These are phyloP conservation scores for Fallopia convolvulus DNA, from an alignment of 148 eudicot genomes.

Conservation along the genomic window DNA sequence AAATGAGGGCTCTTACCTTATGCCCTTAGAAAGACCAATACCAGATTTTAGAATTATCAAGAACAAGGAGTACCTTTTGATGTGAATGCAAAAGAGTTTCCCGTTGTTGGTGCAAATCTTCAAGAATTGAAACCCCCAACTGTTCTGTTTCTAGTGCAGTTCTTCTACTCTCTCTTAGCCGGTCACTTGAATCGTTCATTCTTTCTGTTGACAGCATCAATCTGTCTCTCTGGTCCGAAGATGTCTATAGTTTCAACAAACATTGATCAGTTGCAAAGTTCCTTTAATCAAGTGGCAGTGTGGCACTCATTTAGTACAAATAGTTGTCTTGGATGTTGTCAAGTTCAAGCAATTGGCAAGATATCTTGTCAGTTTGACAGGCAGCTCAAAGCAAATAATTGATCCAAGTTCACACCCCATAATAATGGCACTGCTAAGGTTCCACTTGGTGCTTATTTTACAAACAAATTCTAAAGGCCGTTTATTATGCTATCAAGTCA, in stretches of 20 bases:
- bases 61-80: conserved; percentile 28
- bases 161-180: conserved; percentile 79
- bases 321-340: neutral
- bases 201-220: conserved; percentile 78
- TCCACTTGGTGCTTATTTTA: neutral
- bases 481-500: neutral
- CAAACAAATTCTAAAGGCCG: neutral
- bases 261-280: neutral
- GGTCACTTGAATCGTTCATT: conserved; percentile 65
- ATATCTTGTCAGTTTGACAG: neutral
- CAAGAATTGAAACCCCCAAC: conserved; percentile 74
- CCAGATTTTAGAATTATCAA: neutral
- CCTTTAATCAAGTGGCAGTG: neutral
- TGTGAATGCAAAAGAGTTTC: conserved; percentile 65
- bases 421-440: neutral
- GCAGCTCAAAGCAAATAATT: neutral
- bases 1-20: no score
- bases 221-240: conserved; percentile 74
- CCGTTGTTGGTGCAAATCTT: conserved; percentile 79
- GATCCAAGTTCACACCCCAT: neutral
- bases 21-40: no score
- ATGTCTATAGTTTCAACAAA: conserved; percentile 30
- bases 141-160: conserved; percentile 83
- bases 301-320: neutral
- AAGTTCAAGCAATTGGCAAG: neutral